These are phyloP conservation scores for Monilinia laxa DNA, from an alignment of 2,329 filamentous ascomycete genomes.

Conservation along the genomic window DNA sequence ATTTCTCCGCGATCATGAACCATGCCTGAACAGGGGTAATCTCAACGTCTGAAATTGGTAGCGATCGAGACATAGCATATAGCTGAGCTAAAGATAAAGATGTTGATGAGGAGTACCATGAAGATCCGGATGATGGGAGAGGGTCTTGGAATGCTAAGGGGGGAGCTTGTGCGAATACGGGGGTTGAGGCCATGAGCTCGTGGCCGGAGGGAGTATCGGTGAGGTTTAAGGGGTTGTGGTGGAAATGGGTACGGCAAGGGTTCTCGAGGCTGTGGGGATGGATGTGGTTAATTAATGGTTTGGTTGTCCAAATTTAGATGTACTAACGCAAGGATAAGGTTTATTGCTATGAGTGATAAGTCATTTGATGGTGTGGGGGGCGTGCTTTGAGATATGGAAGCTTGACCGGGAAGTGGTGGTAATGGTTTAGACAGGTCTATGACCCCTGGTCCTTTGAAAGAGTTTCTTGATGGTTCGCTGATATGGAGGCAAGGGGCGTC, in stretches of 20 bases:
- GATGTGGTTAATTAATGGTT: not conserved
- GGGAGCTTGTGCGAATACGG: conserved; percentile 33
- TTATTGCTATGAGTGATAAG: conserved; percentile 33
- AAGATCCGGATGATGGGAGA: not conserved
- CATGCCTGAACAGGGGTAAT: conserved; percentile 40
- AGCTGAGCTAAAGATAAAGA: conserved; percentile 26
- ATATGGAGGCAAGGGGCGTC: conserved; percentile 10
- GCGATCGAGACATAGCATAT: conserved; percentile 28
- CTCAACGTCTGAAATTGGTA: conserved; percentile 34
- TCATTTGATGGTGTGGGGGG: conserved; percentile 5
- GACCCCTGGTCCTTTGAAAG: not conserved
- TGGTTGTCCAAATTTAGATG: not conserved
- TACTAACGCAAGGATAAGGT: conserved; percentile 38
- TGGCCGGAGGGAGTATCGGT: conserved; percentile 28
- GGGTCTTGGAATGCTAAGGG: conserved; percentile 15
- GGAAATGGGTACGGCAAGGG: conserved; percentile 20
- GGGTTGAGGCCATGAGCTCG: conserved; percentile 36
- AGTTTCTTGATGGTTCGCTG: not conserved
- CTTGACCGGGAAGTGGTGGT: not conserved
- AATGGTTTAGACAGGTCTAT: conserved; percentile 17
- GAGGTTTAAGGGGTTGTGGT: conserved; percentile 25
- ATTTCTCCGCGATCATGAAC: conserved; percentile 32
- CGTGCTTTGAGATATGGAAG: not conserved
- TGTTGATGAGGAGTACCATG: conserved; percentile 23
- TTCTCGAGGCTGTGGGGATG: conserved; percentile 12